Conservation (phyloP, 208 protist species). For the Acanthamoeba triangularis region DNA sequence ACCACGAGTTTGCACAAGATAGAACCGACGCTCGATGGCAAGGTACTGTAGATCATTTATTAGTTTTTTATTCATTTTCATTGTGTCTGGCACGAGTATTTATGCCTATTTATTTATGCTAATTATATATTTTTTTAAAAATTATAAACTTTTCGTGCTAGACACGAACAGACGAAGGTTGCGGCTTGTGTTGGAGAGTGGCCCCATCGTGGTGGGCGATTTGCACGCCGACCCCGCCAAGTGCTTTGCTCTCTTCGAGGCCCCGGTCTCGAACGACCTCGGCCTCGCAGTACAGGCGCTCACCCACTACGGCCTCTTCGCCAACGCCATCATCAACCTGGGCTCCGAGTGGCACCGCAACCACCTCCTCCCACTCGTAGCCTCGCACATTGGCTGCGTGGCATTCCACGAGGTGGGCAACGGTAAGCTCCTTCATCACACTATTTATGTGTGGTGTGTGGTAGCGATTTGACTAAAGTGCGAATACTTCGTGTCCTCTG, state of each 20-base stretch:
- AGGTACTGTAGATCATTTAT: neutral
- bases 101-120: neutral
- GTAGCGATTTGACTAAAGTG: no score
- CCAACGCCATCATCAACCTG: conserved; percentile 25
- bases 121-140: neutral
- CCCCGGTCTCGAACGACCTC: conserved; percentile 38
- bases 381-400: neutral
- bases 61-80: neutral
- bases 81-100: neutral
- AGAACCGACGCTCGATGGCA: neutral
- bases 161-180: neutral
- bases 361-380: neutral
- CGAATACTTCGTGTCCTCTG: neutral
- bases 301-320: conserved; percentile 58
- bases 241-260: conserved; percentile 48
- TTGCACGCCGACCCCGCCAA: neutral
- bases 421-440: neutral
- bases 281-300: neutral
- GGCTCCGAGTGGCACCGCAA: conserved; percentile 25
- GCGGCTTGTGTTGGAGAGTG: neutral
- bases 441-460: neutral
- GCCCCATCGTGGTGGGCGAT: neutral
- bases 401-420: conserved; percentile 32
- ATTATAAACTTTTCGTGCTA: neutral
- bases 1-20: conserved; percentile 32